phyloP scores from a whole-genome alignment of 345 rosid genomes.

The Noccaea bulbosa region DNA sequence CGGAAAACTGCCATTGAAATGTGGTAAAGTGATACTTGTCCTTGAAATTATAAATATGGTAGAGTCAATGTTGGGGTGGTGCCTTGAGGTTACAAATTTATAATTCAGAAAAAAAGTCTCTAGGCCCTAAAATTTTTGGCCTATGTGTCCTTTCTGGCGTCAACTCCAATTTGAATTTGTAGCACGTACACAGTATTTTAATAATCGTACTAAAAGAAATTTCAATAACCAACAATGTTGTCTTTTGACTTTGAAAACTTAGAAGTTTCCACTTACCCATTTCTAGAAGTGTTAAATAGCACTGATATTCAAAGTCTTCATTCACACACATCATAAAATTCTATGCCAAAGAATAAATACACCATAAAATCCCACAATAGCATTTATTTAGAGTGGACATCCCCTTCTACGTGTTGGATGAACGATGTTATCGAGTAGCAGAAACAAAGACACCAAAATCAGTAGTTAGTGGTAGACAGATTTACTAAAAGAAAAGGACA shows the following conservation, averaged over 20 bases:
- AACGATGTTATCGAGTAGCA: too few relatives aligned
- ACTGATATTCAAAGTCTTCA: constrained; percentile 18
- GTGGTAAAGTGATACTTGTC: constrained; percentile 31
- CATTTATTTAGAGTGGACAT: constrained; percentile 13
- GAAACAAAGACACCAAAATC: too few relatives aligned
- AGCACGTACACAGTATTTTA: constrained; percentile 37
- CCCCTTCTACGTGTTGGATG: too few relatives aligned
- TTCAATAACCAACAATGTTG: constrained; percentile 44
- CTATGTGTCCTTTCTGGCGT: constrained; percentile 28
- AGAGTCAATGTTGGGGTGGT: constrained; percentile 39
- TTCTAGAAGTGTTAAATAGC: constrained; percentile 29
- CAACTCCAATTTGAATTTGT: constrained; percentile 22
- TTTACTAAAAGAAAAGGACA: too few relatives aligned
- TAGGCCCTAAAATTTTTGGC: constrained; percentile 29
- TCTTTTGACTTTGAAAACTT: constrained; percentile 37
- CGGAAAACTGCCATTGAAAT: constrained; percentile 28
- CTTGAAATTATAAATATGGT: constrained; percentile 27
- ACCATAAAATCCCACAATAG: not conserved
- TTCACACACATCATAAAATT: constrained; percentile 10
- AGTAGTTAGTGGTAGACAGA: too few relatives aligned
- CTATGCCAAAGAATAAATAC: constrained; percentile 13
- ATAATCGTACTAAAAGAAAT: constrained; percentile 16
- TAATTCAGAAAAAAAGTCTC: constrained; percentile 23
- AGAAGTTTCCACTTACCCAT: constrained; percentile 37
- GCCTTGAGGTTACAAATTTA: constrained; percentile 40